phyloP scores from a whole-genome alignment of 2,329 filamentous ascomycete species.

The Geosmithia putterillii region DNA sequence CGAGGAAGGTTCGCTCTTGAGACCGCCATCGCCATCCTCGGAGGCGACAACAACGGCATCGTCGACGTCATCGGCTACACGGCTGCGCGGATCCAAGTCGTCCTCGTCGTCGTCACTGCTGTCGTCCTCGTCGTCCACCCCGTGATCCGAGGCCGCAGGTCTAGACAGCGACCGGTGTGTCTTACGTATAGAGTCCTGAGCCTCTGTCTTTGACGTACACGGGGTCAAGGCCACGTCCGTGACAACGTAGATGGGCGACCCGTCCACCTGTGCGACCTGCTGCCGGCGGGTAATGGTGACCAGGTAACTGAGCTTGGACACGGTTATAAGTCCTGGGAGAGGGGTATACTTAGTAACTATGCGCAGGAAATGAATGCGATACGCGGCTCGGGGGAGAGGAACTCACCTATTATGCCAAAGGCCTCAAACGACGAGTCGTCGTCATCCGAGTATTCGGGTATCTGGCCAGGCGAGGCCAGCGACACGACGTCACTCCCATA shows the following conservation, averaged over 20 bases:
- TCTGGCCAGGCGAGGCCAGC: constrained; percentile 28
- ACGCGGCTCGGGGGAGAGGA: too few species aligned
- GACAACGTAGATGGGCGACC: constrained; percentile 72
- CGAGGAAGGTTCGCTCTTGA: constrained; percentile 13
- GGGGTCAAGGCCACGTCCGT: constrained; percentile 88
- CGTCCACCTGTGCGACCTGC: constrained; percentile 78
- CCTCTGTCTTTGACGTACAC: constrained; percentile 62
- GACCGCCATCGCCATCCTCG: constrained; percentile 19
- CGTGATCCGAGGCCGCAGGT: not conserved
- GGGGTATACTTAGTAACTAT: not conserved
- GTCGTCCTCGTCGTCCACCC: constrained; percentile 25
- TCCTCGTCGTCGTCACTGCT: constrained; percentile 33
- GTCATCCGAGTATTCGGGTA: constrained; percentile 26
- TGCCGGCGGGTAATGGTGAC: constrained; percentile 77
- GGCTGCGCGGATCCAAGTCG: constrained; percentile 17
- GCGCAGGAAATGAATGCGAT: not conserved
- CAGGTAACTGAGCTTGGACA: constrained; percentile 72
- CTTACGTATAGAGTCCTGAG: constrained; percentile 55
- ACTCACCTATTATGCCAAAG: constrained; percentile 44
- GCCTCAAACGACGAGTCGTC: constrained; percentile 42
- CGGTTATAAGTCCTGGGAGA: constrained; percentile 61
- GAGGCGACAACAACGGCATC: constrained; percentile 14
- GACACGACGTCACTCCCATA: constrained; percentile 49
- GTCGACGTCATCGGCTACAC: constrained; percentile 30
- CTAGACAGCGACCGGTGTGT: constrained; percentile 28